Evolutionary conservation across 768 basidiomycete genomes (phyloP), one percentile per base, ranked within the genome.

Genomic region (Tulasnella sp.): DNA sequence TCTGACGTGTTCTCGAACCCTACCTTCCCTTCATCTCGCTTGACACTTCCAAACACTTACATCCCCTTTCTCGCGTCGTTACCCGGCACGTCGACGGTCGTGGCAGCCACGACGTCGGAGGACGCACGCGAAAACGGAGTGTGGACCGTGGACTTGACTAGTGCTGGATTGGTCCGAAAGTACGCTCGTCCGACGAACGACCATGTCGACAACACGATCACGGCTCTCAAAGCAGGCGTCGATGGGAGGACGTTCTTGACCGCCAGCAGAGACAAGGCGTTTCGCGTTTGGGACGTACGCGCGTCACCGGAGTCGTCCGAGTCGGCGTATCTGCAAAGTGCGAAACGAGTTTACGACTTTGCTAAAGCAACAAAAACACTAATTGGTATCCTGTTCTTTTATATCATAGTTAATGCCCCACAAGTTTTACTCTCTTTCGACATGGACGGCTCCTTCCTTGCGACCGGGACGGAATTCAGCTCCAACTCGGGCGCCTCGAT

Each of bases 401-500:
- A n/a, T n/a, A n/a, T n/a, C n/a, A 29, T n/a, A 52, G 47, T 52
- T 29, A 52, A 2, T 52, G 47, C 47, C 14, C 47, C 47, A 1
- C 47, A 26, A 52, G 22, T 64, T 17, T 71, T 78, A 5, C 72
- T 78, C 29, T 73, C 71, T 16, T 74, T 77, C 42, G 92, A 91
- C 78, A 84, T 89, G 0, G 88, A 92, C 75, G 91, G 91, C 4
- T 79, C 84, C 75, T 87, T 88, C 1, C 85, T 96, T 29, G 92
- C 89, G 22, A 93, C 89, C 12, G 95, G 95, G 17, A 90, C 93
- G 0, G 92, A 91, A 75, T 79, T 95, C 22, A 86, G 89, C 73
- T 87, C 86, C 14, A 89, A 34, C 42, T 40, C 94, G 62, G 94
- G 96, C 74, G 90, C 94, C 0, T 83, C 87, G 8, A 88, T 97